phyloP scores from a whole-genome alignment of 2,329 filamentous ascomycete genomes.

The Aspergillus pseudotamarii region DNA sequence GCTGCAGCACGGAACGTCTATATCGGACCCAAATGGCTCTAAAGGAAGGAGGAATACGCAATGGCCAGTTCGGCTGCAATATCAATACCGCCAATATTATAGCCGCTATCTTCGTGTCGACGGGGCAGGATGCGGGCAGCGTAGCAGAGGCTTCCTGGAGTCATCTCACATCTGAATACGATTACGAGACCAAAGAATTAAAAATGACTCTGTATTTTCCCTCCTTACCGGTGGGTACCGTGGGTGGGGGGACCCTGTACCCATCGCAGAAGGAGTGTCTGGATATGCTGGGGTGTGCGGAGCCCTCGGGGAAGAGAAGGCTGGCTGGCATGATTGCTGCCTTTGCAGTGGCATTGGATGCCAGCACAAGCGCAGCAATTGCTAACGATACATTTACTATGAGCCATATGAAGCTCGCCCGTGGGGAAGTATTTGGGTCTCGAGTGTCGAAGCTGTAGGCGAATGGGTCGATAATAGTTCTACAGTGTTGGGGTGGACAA shows the following conservation, averaged over 20 bases:
- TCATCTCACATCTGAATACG: conserved; percentile 25
- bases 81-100: conserved; percentile 25
- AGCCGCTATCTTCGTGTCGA: conserved; percentile 28
- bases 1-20: conserved; percentile 19
- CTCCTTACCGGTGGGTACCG: conserved; percentile 28
- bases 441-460: background rate
- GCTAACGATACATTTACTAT: conserved; percentile 23
- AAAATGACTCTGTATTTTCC: conserved; percentile 28
- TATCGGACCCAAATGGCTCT: conserved; percentile 11
- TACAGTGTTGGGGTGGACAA: too few relatives aligned
- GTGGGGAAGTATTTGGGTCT: background rate
- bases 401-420: conserved; percentile 21
- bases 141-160: conserved; percentile 25
- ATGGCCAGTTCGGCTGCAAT: conserved; percentile 22
- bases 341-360: conserved; percentile 30
- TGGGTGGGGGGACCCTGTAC: conserved; percentile 29
- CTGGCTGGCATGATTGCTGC: conserved; percentile 29
- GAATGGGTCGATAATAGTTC: background rate
- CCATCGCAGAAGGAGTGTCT: conserved; percentile 29
- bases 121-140: conserved; percentile 27
- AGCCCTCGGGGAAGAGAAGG: conserved; percentile 24
- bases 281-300: conserved; percentile 25
- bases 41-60: conserved; percentile 22
- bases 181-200: conserved; percentile 22
- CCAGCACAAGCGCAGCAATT: conserved; percentile 27